phyloP scores from a whole-genome alignment of 768 basidiomycete species.

The Leucocoprinus leucothites region DNA sequence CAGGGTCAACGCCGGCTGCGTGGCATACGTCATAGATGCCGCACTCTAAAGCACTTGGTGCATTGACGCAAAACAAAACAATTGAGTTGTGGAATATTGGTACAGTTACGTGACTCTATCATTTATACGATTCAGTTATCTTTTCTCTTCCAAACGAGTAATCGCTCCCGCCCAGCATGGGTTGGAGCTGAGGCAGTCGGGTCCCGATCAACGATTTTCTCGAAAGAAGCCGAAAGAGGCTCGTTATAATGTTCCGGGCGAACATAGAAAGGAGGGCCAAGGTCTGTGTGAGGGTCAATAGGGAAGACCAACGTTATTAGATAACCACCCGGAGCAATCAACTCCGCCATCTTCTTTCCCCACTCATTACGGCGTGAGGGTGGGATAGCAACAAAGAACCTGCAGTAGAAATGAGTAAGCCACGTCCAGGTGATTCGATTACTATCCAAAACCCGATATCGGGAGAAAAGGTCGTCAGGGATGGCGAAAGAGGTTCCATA shows the following conservation, averaged over 20 bases:
- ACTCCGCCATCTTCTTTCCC: constrained; percentile 51
- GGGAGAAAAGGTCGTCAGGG: not conserved
- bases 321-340: constrained; percentile 61
- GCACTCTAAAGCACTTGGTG: no score
- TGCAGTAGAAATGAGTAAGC: constrained; percentile 18
- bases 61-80: no score
- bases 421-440: no score
- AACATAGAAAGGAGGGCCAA: constrained; percentile 64
- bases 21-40: no score
- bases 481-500: not conserved
- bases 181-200: constrained; percentile 38
- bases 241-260: constrained; percentile 53
- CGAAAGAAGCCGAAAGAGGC: constrained; percentile 46
- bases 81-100: no score
- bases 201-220: constrained; percentile 49
- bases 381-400: constrained; percentile 73
- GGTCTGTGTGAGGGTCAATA: constrained; percentile 36
- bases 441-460: no score
- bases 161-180: constrained; percentile 46
- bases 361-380: constrained; percentile 50
- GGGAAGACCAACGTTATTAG: constrained; percentile 63
- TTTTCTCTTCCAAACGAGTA: constrained; percentile 52
- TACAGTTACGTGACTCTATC: no score
- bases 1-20: no score
- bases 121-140: not conserved